Evolutionary conservation across 2,329 filamentous ascomycete genomes (phyloP).

Genomic region (Paracamarosporium sp.): DNA sequence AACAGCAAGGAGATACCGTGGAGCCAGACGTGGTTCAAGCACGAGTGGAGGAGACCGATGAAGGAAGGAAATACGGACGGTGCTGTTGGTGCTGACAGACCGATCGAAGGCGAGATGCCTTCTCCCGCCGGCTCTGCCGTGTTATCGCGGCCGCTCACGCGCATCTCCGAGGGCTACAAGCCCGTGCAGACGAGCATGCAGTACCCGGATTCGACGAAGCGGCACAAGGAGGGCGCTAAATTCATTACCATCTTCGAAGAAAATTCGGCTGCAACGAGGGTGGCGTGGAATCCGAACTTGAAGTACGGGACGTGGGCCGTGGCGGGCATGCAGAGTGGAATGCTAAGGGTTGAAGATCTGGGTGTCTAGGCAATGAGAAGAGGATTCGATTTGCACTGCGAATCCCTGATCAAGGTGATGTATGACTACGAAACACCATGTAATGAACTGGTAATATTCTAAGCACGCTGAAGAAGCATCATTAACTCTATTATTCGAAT

Average conservation of each 20-base stretch:
- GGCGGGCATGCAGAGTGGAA: slow-evolving; percentile 56
- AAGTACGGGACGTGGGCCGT: slow-evolving; percentile 58
- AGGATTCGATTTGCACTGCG: too few species aligned
- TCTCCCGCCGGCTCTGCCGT: not conserved
- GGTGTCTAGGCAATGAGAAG: slow-evolving; percentile 23
- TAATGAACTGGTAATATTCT: too few species aligned
- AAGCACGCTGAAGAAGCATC: not conserved
- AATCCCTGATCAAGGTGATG: too few species aligned
- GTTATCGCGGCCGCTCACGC: slow-evolving; percentile 26
- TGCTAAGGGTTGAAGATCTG: slow-evolving; percentile 59
- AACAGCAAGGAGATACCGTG: slow-evolving; percentile 59
- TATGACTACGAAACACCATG: too few species aligned
- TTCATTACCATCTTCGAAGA: slow-evolving; percentile 54
- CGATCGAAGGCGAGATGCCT: not conserved
- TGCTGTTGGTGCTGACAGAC: slow-evolving; percentile 11
- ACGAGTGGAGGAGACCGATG: slow-evolving; percentile 58
- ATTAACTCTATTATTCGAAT: not conserved
- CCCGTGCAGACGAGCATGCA: slow-evolving; percentile 34
- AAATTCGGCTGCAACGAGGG: slow-evolving; percentile 50
- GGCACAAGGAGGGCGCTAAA: slow-evolving; percentile 34
- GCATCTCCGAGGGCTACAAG: slow-evolving; percentile 53
- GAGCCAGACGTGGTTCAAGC: slow-evolving; percentile 64
- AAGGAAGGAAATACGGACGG: slow-evolving; percentile 1
- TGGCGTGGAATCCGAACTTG: slow-evolving; percentile 61
- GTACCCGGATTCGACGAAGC: slow-evolving; percentile 23